Evolutionary conservation across 495 filamentous ascomycete species (phyloP).

Genomic region (Sporormia fimetaria): DNA sequence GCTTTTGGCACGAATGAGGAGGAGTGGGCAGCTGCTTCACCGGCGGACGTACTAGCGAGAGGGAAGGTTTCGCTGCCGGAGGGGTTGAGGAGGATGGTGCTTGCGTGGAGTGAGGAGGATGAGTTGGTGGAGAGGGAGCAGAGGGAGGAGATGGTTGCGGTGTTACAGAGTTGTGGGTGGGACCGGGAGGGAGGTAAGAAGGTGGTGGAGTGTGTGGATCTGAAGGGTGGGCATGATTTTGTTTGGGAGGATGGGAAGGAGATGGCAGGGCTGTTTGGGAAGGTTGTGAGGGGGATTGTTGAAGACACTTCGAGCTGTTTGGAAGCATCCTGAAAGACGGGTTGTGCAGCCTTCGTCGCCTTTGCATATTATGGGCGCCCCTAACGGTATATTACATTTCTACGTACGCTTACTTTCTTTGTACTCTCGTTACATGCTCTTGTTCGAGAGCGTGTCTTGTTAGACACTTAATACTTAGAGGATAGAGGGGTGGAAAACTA

Average conservation of each 20-base stretch:
- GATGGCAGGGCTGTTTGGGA: constrained; percentile 34
- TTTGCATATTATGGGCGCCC: no score
- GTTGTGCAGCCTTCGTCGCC: no score
- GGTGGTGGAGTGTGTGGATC: constrained; percentile 31
- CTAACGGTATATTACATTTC: neutral
- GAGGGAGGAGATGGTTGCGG: constrained; percentile 38
- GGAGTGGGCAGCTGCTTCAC: constrained; percentile 44
- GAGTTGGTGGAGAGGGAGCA: constrained; percentile 48
- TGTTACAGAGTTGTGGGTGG: constrained; percentile 17
- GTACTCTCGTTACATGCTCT: neutral
- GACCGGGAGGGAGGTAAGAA: constrained; percentile 1
- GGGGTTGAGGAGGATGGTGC: constrained; percentile 41
- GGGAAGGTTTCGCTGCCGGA: constrained; percentile 35
- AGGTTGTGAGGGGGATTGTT: constrained; percentile 10
- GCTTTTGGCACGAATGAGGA: constrained; percentile 51
- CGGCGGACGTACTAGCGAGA: constrained; percentile 28
- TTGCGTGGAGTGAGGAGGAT: constrained; percentile 52
- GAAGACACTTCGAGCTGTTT: no score
- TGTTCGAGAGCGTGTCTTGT: no score
- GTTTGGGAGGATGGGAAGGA: constrained; percentile 44
- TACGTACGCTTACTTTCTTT: neutral
- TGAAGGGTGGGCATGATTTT: constrained; percentile 55
- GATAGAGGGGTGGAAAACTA: no score
- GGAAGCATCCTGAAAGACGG: no score
- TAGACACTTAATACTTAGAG: no score